These are phyloP conservation scores for Cladorrhinum sp. DNA, from an alignment of 2,329 filamentous ascomycete genomes.

Conservation along the genomic window DNA sequence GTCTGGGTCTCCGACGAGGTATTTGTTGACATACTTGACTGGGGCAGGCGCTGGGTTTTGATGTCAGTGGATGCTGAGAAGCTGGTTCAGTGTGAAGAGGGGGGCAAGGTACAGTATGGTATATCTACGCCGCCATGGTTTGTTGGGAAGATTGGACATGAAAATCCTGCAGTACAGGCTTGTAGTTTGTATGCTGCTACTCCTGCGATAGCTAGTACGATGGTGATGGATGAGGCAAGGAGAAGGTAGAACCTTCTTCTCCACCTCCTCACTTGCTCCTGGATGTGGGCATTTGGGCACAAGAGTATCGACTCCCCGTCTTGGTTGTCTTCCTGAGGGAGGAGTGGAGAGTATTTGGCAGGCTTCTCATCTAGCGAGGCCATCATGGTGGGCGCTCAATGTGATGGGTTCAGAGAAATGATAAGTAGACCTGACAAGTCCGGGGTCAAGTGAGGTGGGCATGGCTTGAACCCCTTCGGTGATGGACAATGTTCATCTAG, in stretches of 20 bases:
- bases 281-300: not conserved
- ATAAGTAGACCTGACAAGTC: not conserved
- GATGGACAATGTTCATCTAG: not conserved
- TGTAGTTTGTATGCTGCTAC: not conserved
- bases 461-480: not conserved
- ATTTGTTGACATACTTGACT: constrained; percentile 13
- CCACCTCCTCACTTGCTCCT: not conserved
- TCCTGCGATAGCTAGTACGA: not conserved
- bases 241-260: not conserved
- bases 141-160: not conserved
- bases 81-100: not conserved
- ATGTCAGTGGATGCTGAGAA: not conserved
- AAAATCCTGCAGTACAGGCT: not conserved
- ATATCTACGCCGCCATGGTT: not conserved
- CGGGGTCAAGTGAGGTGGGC: not conserved
- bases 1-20: constrained; percentile 9
- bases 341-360: not conserved
- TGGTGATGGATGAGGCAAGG: not conserved
- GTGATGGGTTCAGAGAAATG: not conserved
- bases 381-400: not conserved
- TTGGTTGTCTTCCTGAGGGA: not conserved
- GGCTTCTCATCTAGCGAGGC: not conserved
- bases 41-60: constrained; percentile 12
- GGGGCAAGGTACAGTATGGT: not conserved
- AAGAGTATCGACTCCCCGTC: not conserved